Base-by-base conservation (phyloP, 2,329 filamentous ascomycete genomes). In the Ophiostoma perfectum region DNA sequence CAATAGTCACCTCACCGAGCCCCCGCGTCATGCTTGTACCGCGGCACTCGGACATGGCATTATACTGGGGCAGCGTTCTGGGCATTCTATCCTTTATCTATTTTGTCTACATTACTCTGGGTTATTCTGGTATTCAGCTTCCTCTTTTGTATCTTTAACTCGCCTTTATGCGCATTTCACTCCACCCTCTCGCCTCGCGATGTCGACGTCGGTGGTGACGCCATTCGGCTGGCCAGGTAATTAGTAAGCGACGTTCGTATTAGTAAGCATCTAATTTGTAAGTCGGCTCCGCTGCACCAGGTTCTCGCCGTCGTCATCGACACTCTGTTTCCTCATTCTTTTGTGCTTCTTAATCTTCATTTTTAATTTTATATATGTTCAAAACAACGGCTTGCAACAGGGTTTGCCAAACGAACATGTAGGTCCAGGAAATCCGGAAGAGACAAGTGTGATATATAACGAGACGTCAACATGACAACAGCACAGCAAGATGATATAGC, bases 361-460 rank as follows among this genome's bases (percentile, higher is more conserved):
- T 16, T 16, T 49, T n/a, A n/a, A 27, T 27, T 27, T 27, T 27
- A 2, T 27, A 9, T 55, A 55, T 36, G 18, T 11, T 55, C 27
- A 36, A 27, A 27, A 27, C 27, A 27, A 27, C 7, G 8, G 49
- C 49, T 55, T 27, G 27, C n/a, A 55, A 36, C 42, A 45, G 14
- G 42, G n/a, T 18, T 16, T 55, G 49, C 49, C 14, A 52, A 27
- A 55, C 49, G 7, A 5, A 27, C 18, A 55, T 27, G 27, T 27
- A 27, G 12, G 8, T 55, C 8, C 49, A 27, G 8, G 27, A 55
- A 55, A 27, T 11, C 18, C 27, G 49, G 27, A 27, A 27, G 42
- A 60, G 55, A 60, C 27, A 60, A 60, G 36, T 60, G 55, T 60
- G 27, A 60, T 60, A 60, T 60, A 60, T 60, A 60, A 60, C 27